Base-by-base conservation (phyloP, 2,329 filamentous ascomycete species). In the Trichoderma pleuroti region DNA sequence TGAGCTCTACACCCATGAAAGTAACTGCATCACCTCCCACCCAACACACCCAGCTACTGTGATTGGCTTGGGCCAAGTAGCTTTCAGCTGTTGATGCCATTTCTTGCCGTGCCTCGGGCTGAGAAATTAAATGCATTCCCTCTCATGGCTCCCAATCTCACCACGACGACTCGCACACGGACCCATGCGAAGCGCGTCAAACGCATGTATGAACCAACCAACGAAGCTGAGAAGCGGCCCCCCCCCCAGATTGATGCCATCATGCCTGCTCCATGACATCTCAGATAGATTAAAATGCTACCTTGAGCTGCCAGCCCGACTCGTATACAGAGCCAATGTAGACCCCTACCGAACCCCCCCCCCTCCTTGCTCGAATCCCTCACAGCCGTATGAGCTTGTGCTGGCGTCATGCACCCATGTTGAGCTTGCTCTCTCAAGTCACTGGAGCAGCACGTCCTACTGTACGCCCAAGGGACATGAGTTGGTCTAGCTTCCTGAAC, bases 201-300 rank as follows among this genome's bases (percentile, higher is more conserved):
- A 52, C 14, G 46, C 46, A 52, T 52, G 21, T 6, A 21, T 52
- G n/a, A 14, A 24, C 46, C 46, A 52, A 52, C 46, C 46, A 52
- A 52, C 21, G 11, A 52, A 21, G 46, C 46, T 24, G n/a, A 21
- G 21, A 26, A 39, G 24, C 36, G 21, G 21, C 46, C 32, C 49
- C 32, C 49, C 46, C 32, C 49, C 32, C 49, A 5, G 32, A 52
- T 52, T 39, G 16, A 52, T 39, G 49, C 46, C 62, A 65, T 52
- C 21, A 16, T 52, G 46, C 46, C 46, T 52, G 46, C 46, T 39
- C 39, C 39, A 52, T 36, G 39, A 5, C 30, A 60, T 36, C 28
- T 61, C 65, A 68, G 36, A 36, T 61, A 52, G 21, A 61, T 61
- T 61, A 61, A 46, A 52, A 68, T 39, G 21, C 56, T 34, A 68